phyloP scores from a whole-genome alignment of 1,284 basidiomycete genomes.

The Ustilago tritici region DNA sequence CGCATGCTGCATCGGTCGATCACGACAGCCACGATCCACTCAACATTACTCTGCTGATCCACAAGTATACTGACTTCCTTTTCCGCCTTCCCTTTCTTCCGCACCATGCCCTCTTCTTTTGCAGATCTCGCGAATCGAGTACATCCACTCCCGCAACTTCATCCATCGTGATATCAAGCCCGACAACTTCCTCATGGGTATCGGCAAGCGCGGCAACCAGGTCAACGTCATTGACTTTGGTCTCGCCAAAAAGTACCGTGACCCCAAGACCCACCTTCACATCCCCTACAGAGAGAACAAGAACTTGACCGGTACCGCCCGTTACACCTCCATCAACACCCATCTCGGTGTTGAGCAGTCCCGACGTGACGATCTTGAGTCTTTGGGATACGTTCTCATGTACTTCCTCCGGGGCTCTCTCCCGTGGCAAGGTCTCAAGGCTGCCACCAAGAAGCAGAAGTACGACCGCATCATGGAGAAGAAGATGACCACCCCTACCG shows the following conservation, averaged over 20 bases:
- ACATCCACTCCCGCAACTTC: constrained; percentile 99
- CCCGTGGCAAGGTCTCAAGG: constrained; percentile 69
- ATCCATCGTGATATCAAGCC: constrained; percentile 99
- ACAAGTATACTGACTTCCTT: constrained; percentile 11
- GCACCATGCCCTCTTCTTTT: not conserved
- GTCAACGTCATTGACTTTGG: constrained; percentile 99
- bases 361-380: constrained; percentile 69
- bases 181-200: constrained; percentile 99
- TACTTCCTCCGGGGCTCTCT: constrained; percentile 69
- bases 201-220: constrained; percentile 98
- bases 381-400: constrained; percentile 69
- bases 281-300: constrained; percentile 99
- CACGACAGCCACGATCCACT: not conserved
- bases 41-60: not conserved
- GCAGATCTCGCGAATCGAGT: constrained; percentile 97
- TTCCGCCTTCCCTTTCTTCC: not conserved
- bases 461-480: constrained; percentile 71
- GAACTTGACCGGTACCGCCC: constrained; percentile 97
- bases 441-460: constrained; percentile 70
- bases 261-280: constrained; percentile 98
- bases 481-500: constrained; percentile 70
- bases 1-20: not conserved
- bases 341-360: constrained; percentile 84
- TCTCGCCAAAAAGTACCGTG: constrained; percentile 98
- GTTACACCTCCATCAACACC: constrained; percentile 99